Evolutionary conservation across 164 flowering plant genomes (phyloP).

Genomic region (Aristolochia californica): DNA sequence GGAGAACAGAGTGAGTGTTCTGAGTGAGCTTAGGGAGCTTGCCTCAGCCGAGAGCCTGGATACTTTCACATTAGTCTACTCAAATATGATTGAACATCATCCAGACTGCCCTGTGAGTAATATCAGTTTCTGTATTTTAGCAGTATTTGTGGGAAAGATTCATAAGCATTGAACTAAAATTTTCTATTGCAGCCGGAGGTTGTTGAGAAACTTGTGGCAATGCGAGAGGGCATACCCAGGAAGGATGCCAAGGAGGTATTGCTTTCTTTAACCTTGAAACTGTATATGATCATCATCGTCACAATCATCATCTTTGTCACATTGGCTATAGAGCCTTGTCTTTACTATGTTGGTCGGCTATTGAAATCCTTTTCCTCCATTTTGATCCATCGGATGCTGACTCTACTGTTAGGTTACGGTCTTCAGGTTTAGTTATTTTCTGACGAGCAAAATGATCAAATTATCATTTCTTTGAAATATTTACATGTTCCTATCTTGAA

Average conservation of each 20-base stretch:
- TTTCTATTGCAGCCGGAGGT: slow-evolving; percentile 66
- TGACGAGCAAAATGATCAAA: too few species aligned
- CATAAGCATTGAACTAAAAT: neutral
- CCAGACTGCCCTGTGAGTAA: slow-evolving; percentile 94
- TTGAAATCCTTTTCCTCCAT: too few species aligned
- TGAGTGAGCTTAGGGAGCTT: slow-evolving; percentile 86
- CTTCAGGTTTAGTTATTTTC: too few species aligned
- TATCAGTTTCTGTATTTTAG: neutral
- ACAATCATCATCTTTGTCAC: neutral
- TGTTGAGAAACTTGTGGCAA: slow-evolving; percentile 80
- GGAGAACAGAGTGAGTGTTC: slow-evolving; percentile 71
- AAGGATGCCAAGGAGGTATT: slow-evolving; percentile 97
- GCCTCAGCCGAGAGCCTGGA: slow-evolving; percentile 98
- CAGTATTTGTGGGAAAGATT: neutral
- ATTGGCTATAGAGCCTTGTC: too few species aligned
- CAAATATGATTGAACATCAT: slow-evolving; percentile 89
- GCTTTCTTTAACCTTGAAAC: neutral
- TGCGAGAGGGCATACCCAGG: slow-evolving; percentile 91
- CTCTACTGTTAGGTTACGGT: neutral
- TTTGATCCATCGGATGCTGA: neutral
- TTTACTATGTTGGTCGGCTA: neutral
- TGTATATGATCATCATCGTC: neutral
- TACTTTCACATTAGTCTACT: slow-evolving; percentile 85
- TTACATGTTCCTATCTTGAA: too few species aligned
- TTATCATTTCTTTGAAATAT: too few species aligned